Conservation (phyloP, 2,329 filamentous ascomycete species). For the Lachnellula subtilissima region DNA sequence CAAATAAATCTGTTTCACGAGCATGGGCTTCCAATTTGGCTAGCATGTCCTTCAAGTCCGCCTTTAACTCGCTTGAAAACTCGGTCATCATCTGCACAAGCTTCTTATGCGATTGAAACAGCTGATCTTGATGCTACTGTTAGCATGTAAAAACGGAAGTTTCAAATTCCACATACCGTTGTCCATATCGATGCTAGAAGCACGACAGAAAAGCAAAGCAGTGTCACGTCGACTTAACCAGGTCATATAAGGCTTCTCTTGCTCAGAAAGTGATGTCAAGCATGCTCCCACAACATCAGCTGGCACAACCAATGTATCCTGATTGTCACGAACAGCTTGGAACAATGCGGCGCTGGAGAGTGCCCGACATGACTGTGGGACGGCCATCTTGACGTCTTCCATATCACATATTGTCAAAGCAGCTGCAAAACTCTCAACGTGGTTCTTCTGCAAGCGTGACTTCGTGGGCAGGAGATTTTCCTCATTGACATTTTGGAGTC, state of each 20-base stretch:
- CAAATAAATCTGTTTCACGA: slow-evolving; percentile 19
- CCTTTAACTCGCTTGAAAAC: slow-evolving; percentile 21
- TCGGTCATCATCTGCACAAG: slow-evolving; percentile 26
- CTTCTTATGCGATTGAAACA: slow-evolving; percentile 27
- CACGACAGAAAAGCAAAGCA: slow-evolving; percentile 57
- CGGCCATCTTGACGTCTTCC: slow-evolving; percentile 42
- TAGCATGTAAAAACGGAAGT: slow-evolving; percentile 4
- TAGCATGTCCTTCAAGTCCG: slow-evolving; percentile 21
- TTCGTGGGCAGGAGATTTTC: slow-evolving; percentile 26
- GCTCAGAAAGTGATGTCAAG: slow-evolving; percentile 46
- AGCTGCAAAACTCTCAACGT: slow-evolving; percentile 54
- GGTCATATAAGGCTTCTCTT: slow-evolving; percentile 57
- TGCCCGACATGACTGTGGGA: slow-evolving; percentile 47
- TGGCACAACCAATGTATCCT: slow-evolving; percentile 27
- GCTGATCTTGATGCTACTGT: slow-evolving; percentile 24
- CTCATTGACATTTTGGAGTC: slow-evolving; percentile 26
- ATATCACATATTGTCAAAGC: slow-evolving; percentile 61
- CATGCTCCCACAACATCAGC: slow-evolving; percentile 42
- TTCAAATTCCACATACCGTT: slow-evolving; percentile 37
- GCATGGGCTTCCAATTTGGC: slow-evolving; percentile 18
- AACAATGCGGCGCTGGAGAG: slow-evolving; percentile 33
- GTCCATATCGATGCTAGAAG: slow-evolving; percentile 53
- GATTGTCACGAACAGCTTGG: slow-evolving; percentile 34
- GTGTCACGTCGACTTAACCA: slow-evolving; percentile 60
- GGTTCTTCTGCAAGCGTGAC: slow-evolving; percentile 36